phyloP scores from a whole-genome alignment of 331 rosid genomes.

The Erythrophleum ivorense region DNA sequence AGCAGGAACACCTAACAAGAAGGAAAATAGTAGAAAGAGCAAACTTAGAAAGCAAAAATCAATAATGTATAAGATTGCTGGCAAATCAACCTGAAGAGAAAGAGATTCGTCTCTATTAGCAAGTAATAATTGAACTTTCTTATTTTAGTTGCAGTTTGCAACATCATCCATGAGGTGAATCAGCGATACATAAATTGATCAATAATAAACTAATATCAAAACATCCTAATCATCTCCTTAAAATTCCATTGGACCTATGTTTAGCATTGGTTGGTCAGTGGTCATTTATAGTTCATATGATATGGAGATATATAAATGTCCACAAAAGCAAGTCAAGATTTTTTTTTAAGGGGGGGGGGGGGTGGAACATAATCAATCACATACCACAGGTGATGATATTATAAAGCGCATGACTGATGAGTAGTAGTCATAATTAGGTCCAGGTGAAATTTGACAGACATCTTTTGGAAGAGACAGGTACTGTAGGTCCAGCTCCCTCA shows the following conservation, averaged over 20 bases:
- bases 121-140: conserved; percentile 22
- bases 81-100: conserved; percentile 26
- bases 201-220: conserved; percentile 14
- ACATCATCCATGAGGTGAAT: conserved; percentile 25
- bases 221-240: conserved; percentile 14
- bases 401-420: conserved; percentile 82
- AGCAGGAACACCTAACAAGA: conserved; percentile 7
- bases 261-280: conserved; percentile 12
- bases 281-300: conserved; percentile 2
- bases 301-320: not conserved
- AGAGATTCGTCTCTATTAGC: conserved; percentile 11
- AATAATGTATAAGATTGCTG: conserved; percentile 5
- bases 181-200: not conserved
- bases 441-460: conserved; percentile 86
- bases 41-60: conserved; percentile 32
- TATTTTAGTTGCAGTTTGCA: conserved; percentile 25
- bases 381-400: conserved; percentile 91
- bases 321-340: conserved; percentile 18
- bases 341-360: too few species aligned
- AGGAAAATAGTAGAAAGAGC: conserved; percentile 26
- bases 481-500: conserved; percentile 65
- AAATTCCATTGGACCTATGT: not conserved
- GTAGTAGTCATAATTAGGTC: conserved; percentile 85
- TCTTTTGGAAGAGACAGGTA: conserved; percentile 79
- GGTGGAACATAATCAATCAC: conserved; percentile 38